These are phyloP conservation scores for Fraxinus baroniana DNA, from an alignment of 305 asterid species.

Conservation along the genomic window DNA sequence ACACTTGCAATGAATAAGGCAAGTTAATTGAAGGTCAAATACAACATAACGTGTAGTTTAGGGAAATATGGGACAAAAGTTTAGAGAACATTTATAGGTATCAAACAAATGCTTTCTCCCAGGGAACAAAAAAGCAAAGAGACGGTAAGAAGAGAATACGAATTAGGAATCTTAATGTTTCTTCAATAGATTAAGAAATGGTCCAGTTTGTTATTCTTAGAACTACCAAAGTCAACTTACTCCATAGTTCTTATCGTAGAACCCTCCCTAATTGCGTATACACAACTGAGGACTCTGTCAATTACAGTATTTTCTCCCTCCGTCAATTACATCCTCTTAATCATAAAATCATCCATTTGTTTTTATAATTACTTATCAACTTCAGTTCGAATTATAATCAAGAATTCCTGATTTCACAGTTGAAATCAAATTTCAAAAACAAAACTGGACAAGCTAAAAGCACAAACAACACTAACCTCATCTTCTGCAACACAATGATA, in stretches of 20 bases:
- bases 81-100: neutral
- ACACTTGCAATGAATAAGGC: neutral
- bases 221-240: constrained; percentile 25
- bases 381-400: constrained; percentile 1
- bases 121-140: neutral
- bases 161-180: neutral
- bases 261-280: neutral
- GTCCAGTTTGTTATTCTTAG: neutral
- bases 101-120: neutral
- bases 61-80: neutral
- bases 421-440: neutral
- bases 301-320: neutral
- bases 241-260: constrained; percentile 13
- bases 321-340: constrained; percentile 2
- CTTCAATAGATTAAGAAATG: constrained; percentile 1
- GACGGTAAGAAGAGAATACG: neutral
- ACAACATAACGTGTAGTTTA: neutral
- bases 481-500: constrained; percentile 86
- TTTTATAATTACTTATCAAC: neutral
- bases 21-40: neutral
- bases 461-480: constrained; percentile 48
- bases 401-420: constrained; percentile 5
- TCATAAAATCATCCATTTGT: neutral
- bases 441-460: neutral
- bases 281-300: neutral